A percentile compares a stretch with the other conserved stretches of the same genome.
phyloP scores from a whole-genome alignment of 148 eudicot genomes.

The Silene latifolia region DNA sequence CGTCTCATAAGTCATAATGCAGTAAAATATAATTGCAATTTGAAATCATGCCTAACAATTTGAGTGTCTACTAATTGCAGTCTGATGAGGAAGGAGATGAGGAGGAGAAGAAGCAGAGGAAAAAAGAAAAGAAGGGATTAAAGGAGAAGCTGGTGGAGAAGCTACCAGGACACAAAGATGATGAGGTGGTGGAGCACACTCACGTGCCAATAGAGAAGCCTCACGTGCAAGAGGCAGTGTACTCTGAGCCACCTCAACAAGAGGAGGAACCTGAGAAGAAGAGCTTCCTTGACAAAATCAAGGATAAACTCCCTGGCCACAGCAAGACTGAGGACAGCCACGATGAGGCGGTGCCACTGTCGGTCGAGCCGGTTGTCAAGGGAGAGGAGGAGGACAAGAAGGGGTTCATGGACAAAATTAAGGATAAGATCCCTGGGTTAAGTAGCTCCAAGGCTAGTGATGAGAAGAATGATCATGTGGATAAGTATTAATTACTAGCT shows the following conservation, averaged over 20 bases:
- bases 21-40: no score
- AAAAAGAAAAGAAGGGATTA: conserved; percentile 29
- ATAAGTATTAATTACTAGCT: neutral
- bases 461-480: conserved; percentile 32
- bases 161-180: conserved; percentile 22
- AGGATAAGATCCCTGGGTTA: conserved; percentile 62
- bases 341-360: neutral
- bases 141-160: conserved; percentile 35
- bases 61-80: conserved; percentile 26
- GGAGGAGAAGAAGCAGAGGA: conserved; percentile 33
- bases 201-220: conserved; percentile 31
- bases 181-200: conserved; percentile 31
- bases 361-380: conserved; percentile 12
- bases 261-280: conserved; percentile 32
- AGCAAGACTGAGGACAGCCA: conserved; percentile 28
- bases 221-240: conserved; percentile 21
- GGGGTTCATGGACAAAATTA: conserved; percentile 57
- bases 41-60: no score
- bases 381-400: conserved; percentile 47
- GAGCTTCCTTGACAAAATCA: conserved; percentile 50
- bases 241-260: conserved; percentile 14
- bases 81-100: conserved; percentile 51
- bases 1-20: no score
- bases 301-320: conserved; percentile 55
- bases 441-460: conserved; percentile 32